Evolutionary conservation across 2,329 filamentous ascomycete genomes (phyloP).

Genomic region (Neospermospora avenae): DNA sequence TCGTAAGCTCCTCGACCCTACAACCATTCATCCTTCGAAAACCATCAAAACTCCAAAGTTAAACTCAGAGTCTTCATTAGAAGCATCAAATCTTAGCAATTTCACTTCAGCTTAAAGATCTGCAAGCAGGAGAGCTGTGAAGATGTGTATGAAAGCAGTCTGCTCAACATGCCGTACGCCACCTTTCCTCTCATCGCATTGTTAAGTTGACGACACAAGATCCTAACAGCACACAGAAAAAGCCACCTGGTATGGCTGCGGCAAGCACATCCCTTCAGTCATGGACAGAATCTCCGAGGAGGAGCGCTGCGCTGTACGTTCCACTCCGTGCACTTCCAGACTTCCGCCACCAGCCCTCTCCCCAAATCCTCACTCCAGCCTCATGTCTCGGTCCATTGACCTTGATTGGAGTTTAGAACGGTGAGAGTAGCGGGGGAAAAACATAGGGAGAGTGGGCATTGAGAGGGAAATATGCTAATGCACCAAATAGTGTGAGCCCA

Average conservation of each 20-base stretch:
- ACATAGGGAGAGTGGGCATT: not conserved
- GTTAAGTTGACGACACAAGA: not conserved
- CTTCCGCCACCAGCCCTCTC: no score
- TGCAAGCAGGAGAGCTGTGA: constrained; percentile 12
- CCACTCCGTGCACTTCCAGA: not conserved
- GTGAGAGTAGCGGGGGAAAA: no score
- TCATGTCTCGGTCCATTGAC: no score
- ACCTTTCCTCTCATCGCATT: not conserved
- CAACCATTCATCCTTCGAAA: not conserved
- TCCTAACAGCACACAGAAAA: constrained; percentile 40
- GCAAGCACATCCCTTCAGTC: constrained; percentile 47
- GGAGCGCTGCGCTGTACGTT: constrained; percentile 46
- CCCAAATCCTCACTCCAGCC: no score
- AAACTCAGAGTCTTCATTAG: not conserved
- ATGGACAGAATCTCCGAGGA: constrained; percentile 48
- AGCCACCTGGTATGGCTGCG: constrained; percentile 51
- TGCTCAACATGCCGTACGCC: constrained; percentile 49
- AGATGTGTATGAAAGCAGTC: constrained; percentile 50
- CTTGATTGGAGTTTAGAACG: not conserved
- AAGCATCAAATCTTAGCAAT: not conserved
- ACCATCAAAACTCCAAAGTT: not conserved
- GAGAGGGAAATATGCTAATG: not conserved
- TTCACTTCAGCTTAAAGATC: no score
- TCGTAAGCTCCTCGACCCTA: not conserved
- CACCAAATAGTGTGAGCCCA: constrained; percentile 41